Base-by-base conservation (phyloP, 1,284 basidiomycete genomes). In the Boletus coffeatus region DNA sequence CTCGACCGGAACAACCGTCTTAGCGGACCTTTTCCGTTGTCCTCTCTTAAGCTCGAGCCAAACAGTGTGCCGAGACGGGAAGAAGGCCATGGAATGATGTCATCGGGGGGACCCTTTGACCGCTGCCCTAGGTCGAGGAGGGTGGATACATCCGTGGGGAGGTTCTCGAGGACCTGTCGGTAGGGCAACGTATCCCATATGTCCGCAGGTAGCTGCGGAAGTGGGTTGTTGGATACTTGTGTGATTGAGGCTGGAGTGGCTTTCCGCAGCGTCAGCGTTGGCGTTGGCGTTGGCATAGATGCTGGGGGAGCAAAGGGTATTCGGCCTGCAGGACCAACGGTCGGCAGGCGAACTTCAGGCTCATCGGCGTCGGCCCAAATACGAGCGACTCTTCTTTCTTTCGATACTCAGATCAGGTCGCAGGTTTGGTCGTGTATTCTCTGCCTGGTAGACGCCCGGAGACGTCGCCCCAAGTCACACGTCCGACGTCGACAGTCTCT, bases 131-230 rank as follows among this genome's bases (percentile, higher is more conserved):
- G 16, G 36, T 69, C 69, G 7, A 76, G 72, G 1, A 80, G 68
- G 25, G 78, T 66, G 2, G 77, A 73, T 16, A 76, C 73, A 4
- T 78, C 80, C 39, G 78, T 75, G 1, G 83, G 81, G 10, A 85
- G 78, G 60, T 76, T 77, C 5, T 78, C 70, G 4, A 85, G 75
- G 13, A 76, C 69, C 57, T 79, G 77, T 62, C 76, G 69, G 62
- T 84, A 85, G 25, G 25, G 25, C 25, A 81, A 77, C 41, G 74
- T 74, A 6, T 79, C 74, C 68, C 83, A 84, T 5, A 85, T 61
- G 64, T 86, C 79, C 46, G 73, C 71, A 0, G 85, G 84, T 0
- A 79, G 84, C 2, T 67, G 60, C 0, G 85, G 84, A 9, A 86
- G 79, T 2, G 82, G 83, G 67, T 86, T 84, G 21, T 43, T 56